Evolutionary conservation across 352 stramenopile species (phyloP).

Genomic region (Pythium grandisporangium): DNA sequence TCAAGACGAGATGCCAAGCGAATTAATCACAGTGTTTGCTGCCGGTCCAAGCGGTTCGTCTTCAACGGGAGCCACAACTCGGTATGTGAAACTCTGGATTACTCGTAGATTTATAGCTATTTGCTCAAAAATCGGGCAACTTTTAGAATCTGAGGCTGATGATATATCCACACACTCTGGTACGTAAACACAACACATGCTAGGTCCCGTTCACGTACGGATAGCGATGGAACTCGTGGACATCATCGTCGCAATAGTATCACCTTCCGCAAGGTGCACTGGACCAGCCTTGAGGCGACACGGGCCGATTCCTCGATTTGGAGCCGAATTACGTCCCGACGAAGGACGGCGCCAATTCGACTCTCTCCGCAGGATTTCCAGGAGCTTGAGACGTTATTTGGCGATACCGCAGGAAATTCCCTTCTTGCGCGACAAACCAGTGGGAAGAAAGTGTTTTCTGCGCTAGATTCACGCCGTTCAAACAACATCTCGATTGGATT

Average conservation of each 20-base stretch:
- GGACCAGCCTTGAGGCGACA: constrained; percentile 57
- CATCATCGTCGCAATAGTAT: constrained; percentile 12
- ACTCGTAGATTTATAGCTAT: neutral
- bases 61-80: neutral
- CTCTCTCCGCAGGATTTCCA: constrained; percentile 64
- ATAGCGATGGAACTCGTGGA: constrained; percentile 3
- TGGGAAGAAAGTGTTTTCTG: constrained; percentile 30
- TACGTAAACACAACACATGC: too few species aligned
- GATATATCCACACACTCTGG: too few species aligned
- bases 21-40: constrained; percentile 53
- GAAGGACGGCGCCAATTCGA: constrained; percentile 59
- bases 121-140: neutral
- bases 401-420: constrained; percentile 2
- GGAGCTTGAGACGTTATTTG: constrained; percentile 49
- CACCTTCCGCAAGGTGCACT: constrained; percentile 74
- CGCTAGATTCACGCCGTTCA: constrained; percentile 57
- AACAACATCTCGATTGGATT: constrained; percentile 81
- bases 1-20: constrained; percentile 52
- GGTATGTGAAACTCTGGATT: neutral
- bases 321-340: constrained; percentile 46
- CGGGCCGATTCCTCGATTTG: constrained; percentile 62
- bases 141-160: constrained; percentile 4
- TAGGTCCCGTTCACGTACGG: too few species aligned
- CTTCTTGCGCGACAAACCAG: neutral
- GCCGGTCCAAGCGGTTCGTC: constrained; percentile 24